phyloP scores from a whole-genome alignment of 179 eudicot species.

The Monotropa hypopitys region DNA sequence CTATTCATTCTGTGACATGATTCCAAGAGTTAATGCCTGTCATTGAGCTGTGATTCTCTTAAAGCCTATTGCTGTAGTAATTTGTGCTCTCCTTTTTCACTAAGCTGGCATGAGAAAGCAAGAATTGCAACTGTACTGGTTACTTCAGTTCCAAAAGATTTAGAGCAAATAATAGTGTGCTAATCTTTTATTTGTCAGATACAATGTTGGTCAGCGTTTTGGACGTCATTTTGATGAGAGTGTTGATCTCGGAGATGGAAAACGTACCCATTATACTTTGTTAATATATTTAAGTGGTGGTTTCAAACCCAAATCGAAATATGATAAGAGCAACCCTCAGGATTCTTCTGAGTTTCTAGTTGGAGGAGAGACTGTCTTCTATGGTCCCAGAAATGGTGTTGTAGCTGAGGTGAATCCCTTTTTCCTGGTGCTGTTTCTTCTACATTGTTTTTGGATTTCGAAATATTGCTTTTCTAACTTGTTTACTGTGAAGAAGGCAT shows the following conservation, averaged over 20 bases:
- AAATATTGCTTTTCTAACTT: conserved; percentile 2
- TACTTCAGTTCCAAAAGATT: background rate
- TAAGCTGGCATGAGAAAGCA: background rate
- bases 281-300: conserved; percentile 77
- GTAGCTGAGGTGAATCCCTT: conserved; percentile 63
- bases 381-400: conserved; percentile 57
- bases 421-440: background rate
- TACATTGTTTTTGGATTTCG: background rate
- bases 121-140: background rate
- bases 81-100: background rate
- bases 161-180: background rate
- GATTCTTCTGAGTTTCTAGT: conserved; percentile 44
- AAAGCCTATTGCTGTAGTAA: background rate
- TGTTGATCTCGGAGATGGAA: conserved; percentile 70
- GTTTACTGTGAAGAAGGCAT: background rate
- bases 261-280: conserved; percentile 57
- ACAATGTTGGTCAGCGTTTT: conserved; percentile 78
- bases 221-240: conserved; percentile 96
- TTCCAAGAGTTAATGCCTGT: background rate
- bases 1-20: background rate
- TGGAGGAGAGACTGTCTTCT: conserved; percentile 97
- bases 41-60: background rate
- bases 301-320: conserved; percentile 42
- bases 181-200: conserved; percentile 31
- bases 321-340: conserved; percentile 24